Evolutionary conservation across 768 basidiomycete species (phyloP).

Genomic region (Tulasnella sp.): DNA sequence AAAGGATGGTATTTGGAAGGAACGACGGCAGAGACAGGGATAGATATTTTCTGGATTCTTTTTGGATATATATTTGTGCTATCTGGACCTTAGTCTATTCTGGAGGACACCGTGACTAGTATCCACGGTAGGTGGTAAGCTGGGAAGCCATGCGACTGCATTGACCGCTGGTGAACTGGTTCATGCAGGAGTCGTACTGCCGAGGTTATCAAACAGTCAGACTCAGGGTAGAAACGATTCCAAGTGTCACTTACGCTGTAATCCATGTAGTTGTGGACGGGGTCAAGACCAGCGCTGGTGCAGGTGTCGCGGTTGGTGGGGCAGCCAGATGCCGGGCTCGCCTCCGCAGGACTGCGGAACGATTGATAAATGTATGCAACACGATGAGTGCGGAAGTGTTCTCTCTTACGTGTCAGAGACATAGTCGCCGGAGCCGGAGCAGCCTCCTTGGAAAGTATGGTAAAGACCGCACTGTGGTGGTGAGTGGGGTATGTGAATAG

Average conservation of each 20-base stretch:
- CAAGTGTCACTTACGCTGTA: slow-evolving; percentile 8
- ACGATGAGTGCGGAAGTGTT: too few relatives aligned
- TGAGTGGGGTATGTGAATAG: not conserved
- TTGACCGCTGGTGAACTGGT: slow-evolving; percentile 17
- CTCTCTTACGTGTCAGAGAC: slow-evolving; percentile 19
- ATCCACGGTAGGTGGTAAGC: slow-evolving; percentile 11
- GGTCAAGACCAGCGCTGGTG: slow-evolving; percentile 17
- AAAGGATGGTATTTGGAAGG: not conserved
- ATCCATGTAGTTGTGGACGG: slow-evolving; percentile 18
- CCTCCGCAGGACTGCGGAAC: slow-evolving; percentile 20
- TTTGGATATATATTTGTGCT: not conserved
- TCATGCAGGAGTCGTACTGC: slow-evolving; percentile 16
- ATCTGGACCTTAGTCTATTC: not conserved
- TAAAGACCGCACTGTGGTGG: slow-evolving; percentile 22
- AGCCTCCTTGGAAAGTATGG: slow-evolving; percentile 32
- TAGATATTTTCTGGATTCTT: not conserved
- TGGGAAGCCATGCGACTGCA: slow-evolving; percentile 1
- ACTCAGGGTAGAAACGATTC: not conserved
- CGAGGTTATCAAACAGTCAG: not conserved
- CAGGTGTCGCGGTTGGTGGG: slow-evolving; percentile 28
- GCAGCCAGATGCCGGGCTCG: slow-evolving; percentile 26
- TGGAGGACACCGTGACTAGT: not conserved
- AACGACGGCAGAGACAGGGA: not conserved
- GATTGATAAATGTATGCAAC: too few relatives aligned
- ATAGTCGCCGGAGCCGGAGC: slow-evolving; percentile 18